Conservation (phyloP, 306 rosid genomes). For the Acacia melanoxylon region DNA sequence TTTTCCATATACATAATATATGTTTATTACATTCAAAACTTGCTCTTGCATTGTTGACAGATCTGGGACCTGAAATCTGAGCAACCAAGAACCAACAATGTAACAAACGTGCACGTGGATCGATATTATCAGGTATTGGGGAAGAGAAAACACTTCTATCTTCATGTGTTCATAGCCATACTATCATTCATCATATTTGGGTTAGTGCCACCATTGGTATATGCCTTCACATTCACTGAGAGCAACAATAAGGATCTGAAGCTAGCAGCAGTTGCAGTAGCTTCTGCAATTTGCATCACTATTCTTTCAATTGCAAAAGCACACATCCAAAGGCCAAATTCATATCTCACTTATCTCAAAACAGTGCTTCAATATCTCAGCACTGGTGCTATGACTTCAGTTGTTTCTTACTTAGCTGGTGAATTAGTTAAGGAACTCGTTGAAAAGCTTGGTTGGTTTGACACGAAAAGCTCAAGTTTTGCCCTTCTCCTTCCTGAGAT, state of each 20-base stretch:
- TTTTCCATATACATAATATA: not conserved
- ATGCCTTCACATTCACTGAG: constrained; percentile 66
- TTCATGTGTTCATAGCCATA: constrained; percentile 55
- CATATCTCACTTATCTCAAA: constrained; percentile 40
- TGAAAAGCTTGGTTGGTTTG: constrained; percentile 57
- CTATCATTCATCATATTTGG: constrained; percentile 73
- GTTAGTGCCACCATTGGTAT: constrained; percentile 64
- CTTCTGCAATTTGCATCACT: constrained; percentile 65
- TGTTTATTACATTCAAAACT: constrained; percentile 11
- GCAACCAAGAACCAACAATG: constrained; percentile 25
- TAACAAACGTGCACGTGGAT: constrained; percentile 32
- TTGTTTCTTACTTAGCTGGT: constrained; percentile 65
- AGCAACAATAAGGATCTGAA: constrained; percentile 57
- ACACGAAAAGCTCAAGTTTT: constrained; percentile 21
- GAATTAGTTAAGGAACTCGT: constrained; percentile 40
- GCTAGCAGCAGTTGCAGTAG: constrained; percentile 71
- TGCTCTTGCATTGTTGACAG: constrained; percentile 36
- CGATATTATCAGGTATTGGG: constrained; percentile 53
- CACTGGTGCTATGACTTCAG: constrained; percentile 53
- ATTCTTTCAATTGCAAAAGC: constrained; percentile 69
- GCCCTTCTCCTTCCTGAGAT: constrained; percentile 32
- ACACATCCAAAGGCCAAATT: constrained; percentile 42
- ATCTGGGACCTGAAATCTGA: constrained; percentile 58
- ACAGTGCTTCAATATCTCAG: constrained; percentile 48
- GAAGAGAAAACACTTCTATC: constrained; percentile 46